These are phyloP conservation scores for Theobroma grandiflorum DNA, from an alignment of 441 rosid species.

Conservation along the genomic window DNA sequence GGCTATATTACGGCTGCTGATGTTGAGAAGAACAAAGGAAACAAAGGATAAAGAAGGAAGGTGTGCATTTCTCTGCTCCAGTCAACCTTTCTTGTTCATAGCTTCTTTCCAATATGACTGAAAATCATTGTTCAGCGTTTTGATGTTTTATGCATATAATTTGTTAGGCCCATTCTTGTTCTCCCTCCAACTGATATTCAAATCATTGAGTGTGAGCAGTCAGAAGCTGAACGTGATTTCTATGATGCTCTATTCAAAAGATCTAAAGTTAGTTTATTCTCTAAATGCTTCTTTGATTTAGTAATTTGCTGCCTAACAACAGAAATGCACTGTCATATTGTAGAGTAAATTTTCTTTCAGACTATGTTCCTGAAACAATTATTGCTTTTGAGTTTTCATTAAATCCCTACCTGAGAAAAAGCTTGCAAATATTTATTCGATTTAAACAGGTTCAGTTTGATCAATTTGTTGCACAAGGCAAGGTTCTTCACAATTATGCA, in stretches of 20 bases:
- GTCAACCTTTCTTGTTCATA: not conserved
- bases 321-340: not conserved
- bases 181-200: constrained; percentile 73
- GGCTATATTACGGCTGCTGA: constrained; percentile 71
- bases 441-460: constrained; percentile 69
- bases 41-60: constrained; percentile 70
- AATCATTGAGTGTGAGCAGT: constrained; percentile 65
- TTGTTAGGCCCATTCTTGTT: constrained; percentile 68
- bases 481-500: constrained; percentile 76
- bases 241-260: constrained; percentile 72
- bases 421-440: not conserved
- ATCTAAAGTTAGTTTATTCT: constrained; percentile 53
- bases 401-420: not conserved
- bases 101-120: not conserved
- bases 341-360: not conserved
- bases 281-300: constrained; percentile 8
- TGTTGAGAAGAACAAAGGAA: constrained; percentile 82
- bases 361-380: not conserved
- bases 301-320: not conserved
- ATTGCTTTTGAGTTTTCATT: not conserved
- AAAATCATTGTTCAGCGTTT: constrained; percentile 8
- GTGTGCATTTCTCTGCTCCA: constrained; percentile 33
- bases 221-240: constrained; percentile 70
- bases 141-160: constrained; percentile 28
- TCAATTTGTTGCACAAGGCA: constrained; percentile 77